Base-by-base conservation (phyloP, 2,329 filamentous ascomycete species). In the Cytospora chrysosperma region DNA sequence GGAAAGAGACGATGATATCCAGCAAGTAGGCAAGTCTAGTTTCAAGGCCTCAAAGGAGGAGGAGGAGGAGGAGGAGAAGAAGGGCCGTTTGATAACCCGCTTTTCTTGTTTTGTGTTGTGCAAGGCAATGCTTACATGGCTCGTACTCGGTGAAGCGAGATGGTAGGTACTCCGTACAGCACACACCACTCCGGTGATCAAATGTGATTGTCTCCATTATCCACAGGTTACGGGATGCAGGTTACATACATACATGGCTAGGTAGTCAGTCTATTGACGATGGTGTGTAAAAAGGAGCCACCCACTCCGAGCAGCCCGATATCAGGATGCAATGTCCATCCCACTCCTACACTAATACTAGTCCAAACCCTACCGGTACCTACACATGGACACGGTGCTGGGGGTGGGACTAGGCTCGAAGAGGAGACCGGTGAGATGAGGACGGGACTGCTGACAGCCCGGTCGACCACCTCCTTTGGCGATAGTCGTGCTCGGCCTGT, bases 351-450 rank as follows among this genome's bases (percentile, higher is more conserved):
- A n/a, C n/a, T n/a, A 30, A 30, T 30, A 30, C 28, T 30, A 30
- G 28, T 30, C 4, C 4, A 30, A 9, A 30, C 28, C 4, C 28
- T 30, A 30, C 28, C n/a, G n/a, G n/a, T n/a, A n/a, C n/a, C n/a
- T n/a, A 37, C 26, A 53, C 8, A 40, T 40, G 19, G n/a, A 19
- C 37, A 40, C n/a, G n/a, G n/a, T n/a, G n/a, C n/a, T n/a, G n/a
- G n/a, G 4, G 37, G 3, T 40, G 37, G 37, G 37, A 54, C 58
- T 60, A 60, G 37, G 34, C 58, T 60, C 58, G 50, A 60, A 54
- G 58, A 24, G 58, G 58, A 49, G 58, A 51, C 58, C 58, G 58
- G 58, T 60, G 58, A 60, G 53, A 54, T 53, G 34, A 32, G 47
- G 26, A 47, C 50, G 50, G 58, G 58, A 60, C 50, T 34, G 58